Base-by-base conservation (phyloP, 1,284 basidiomycete species). In the Puccinia polysora region DNA sequence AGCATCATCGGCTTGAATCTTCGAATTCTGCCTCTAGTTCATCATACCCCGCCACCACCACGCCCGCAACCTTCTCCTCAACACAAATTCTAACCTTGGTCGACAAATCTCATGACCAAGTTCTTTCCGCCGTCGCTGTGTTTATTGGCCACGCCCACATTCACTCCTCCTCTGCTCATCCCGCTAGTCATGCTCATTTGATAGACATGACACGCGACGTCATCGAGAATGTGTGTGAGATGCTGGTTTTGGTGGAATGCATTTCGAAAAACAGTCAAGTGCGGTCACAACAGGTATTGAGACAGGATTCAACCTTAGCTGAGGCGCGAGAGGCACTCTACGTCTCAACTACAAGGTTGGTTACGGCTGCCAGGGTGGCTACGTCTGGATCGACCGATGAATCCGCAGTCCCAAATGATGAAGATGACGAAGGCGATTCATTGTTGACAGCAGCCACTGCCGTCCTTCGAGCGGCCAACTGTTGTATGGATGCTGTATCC, bases 71-170 rank as follows among this genome's bases (percentile, higher is more conserved):
- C 4, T 49, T 53, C 40, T 76, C 78, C 23, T 83, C 85, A 34
- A 79, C 83, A 2, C 85, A 88, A 76, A 85, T 90, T 4, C 83
- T 88, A 79, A 86, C 85, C 4, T 82, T 91, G 32, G 86, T 82
- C 43, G 76, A 87, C 23, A 80, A 83, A 65, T 89, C 90, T 10
- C 91, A 95, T 79, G 91, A 95, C 77, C 86, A 89, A 73, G 89
- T 96, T 75, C 83, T 97, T 6, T 95, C 91, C 4, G 90, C 91
- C 18, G 91, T 97, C 77, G 94, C 95, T 12, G 93, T 93, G 2
- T 94, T 98, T 80, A 95, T 98, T 77, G 94, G 94, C 0, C 93
- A 97, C 78, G 89, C 92, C 0, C 94, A 98, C 78, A 90, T 90
- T 15, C 91, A 97, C 82, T 88, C 90, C 20, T 87, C 89, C 65